Evolutionary conservation across 148 eudicot species (phyloP).

Genomic region (Spergularia bocconei): DNA sequence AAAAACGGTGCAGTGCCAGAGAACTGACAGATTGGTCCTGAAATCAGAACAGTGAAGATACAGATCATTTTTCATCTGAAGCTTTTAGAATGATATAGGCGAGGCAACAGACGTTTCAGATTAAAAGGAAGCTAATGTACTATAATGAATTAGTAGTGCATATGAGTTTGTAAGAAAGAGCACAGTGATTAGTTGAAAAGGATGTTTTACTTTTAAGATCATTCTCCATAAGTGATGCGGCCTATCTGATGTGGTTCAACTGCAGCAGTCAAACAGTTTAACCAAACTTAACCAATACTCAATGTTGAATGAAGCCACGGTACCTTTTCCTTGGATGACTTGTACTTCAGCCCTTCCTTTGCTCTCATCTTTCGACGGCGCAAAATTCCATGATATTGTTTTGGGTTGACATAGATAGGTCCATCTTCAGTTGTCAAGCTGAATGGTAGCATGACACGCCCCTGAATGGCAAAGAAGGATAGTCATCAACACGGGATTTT

Average conservation of each 20-base stretch:
- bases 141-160: no score
- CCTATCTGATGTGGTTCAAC: background rate
- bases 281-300: background rate
- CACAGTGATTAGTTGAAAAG: no score
- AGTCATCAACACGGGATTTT: background rate
- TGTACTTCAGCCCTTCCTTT: slow-evolving; percentile 31
- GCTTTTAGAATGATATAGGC: no score
- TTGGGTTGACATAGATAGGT: slow-evolving; percentile 65
- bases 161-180: no score
- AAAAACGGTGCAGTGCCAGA: no score
- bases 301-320: background rate
- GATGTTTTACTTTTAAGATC: background rate
- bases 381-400: slow-evolving; percentile 76
- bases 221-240: background rate
- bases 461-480: slow-evolving; percentile 34
- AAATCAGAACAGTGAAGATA: no score
- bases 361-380: slow-evolving; percentile 70
- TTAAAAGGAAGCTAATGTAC: no score
- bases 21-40: no score
- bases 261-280: background rate
- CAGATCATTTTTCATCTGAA: no score
- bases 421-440: slow-evolving; percentile 58
- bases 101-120: no score
- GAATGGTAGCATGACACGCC: slow-evolving; percentile 61
- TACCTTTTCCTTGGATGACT: slow-evolving; percentile 37